phyloP scores from a whole-genome alignment of 1,284 basidiomycete genomes.

The Puccinia coronata region DNA sequence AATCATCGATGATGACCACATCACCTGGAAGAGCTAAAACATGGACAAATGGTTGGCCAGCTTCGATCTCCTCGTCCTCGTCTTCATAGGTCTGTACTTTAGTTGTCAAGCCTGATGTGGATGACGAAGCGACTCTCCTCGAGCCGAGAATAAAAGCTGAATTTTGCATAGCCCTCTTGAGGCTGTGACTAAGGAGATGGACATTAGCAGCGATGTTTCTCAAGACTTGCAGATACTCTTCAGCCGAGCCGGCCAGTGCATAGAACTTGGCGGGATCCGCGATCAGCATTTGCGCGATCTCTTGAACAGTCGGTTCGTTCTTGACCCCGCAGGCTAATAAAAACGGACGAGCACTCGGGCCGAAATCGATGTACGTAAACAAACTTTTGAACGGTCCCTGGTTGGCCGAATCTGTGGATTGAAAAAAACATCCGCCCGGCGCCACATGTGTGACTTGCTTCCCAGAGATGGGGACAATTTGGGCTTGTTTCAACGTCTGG shows the following conservation, averaged over 20 bases:
- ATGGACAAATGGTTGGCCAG: constrained; percentile 55
- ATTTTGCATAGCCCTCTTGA: constrained; percentile 69
- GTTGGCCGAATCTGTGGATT: constrained; percentile 52
- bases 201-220: constrained; percentile 79
- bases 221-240: constrained; percentile 61
- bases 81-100: constrained; percentile 56
- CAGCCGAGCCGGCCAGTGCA: constrained; percentile 58
- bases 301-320: constrained; percentile 81
- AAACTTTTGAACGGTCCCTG: constrained; percentile 55
- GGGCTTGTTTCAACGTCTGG: constrained; percentile 55
- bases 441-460: constrained; percentile 51
- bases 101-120: neutral
- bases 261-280: constrained; percentile 58
- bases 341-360: constrained; percentile 76
- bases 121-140: constrained; percentile 63
- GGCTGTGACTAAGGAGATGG: constrained; percentile 66
- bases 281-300: constrained; percentile 62
- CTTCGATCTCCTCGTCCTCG: constrained; percentile 55
- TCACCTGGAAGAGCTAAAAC: constrained; percentile 56
- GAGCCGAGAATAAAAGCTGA: constrained; percentile 73
- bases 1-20: constrained; percentile 58
- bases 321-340: constrained; percentile 83
- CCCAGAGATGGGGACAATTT: constrained; percentile 61
- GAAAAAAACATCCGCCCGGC: constrained; percentile 66
- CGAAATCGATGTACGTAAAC: constrained; percentile 89